Base-by-base conservation (phyloP, 2,329 filamentous ascomycete genomes). In the Cordyceps farinosa region DNA sequence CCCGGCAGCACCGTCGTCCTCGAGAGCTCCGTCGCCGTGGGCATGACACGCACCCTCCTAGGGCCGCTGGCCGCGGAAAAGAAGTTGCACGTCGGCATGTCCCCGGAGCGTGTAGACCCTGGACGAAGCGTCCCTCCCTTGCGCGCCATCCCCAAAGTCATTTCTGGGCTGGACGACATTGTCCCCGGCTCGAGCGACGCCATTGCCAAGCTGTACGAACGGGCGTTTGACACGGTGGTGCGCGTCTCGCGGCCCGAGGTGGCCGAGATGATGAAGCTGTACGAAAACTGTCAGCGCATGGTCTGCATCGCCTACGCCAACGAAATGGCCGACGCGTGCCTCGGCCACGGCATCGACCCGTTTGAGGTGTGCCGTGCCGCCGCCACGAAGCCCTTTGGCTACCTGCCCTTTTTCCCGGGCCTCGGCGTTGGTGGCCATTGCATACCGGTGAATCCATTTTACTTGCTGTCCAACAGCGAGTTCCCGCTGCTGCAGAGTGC, bases 251-350 rank as follows among this genome's bases (percentile, higher is more conserved):
- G 71, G 36, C 82, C 82, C 1, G 83, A 85, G 67, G 81, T 84
- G 1, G 83, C 83, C 1, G 83, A 85, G 70, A 84, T 85, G 80
- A 82, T 78, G 65, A 85, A 85, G 71, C 72, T 85, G 13, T 85
- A 84, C 67, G 82, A 85, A 65, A 85, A 85, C 68, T 85, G 83
- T 68, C 81, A 84, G 68, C 76, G 82, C 2, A 84, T 83, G 79
- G 73, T 85, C 13, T 77, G 77, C 67, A 82, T 84, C 40, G 81
- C 82, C 0, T 85, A 81, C 62, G 81, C 78, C 62, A 84, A 84
- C 66, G 82, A 85, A 65, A 84, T 85, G 79, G 81, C 82, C 1
- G 80, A 84, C 66, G 82, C 82, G 7, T 84, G 81, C 61, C 60
- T 70, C 8, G 65, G 71, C 0, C 76, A 79, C 53, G 74, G 69